Conservation (phyloP, 371 early-diverging fungal genomes). For the Mortierella sp. region DNA sequence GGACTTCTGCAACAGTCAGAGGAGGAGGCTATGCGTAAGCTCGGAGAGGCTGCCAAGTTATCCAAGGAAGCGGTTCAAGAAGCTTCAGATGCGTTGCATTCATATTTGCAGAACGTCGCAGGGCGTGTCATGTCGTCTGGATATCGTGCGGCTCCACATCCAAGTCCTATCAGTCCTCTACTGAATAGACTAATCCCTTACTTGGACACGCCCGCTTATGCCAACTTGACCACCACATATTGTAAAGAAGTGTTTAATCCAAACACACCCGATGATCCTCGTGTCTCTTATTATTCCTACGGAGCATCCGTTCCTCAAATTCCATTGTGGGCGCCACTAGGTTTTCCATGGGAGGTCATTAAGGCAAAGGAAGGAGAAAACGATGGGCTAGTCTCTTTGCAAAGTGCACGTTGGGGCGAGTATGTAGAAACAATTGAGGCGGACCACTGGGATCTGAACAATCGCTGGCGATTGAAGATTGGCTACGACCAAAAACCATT, state of each 20-base stretch:
- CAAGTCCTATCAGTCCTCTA: constrained; percentile 33
- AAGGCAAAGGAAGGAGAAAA: constrained; percentile 86
- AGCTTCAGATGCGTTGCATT: constrained; percentile 17
- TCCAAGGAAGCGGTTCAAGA: constrained; percentile 22
- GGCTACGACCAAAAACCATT: constrained; percentile 61
- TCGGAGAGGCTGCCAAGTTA: constrained; percentile 29
- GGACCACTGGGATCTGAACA: constrained; percentile 89
- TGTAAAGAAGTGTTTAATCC: constrained; percentile 87
- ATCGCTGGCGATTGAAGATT: constrained; percentile 61
- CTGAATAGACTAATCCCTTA: constrained; percentile 56
- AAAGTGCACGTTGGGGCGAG: constrained; percentile 88
- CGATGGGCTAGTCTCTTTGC: constrained; percentile 90
- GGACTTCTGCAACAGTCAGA: constrained; percentile 49
- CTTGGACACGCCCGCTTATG: constrained; percentile 90
- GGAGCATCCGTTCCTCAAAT: constrained; percentile 72
- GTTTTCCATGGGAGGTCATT: constrained; percentile 79
- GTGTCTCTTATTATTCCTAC: constrained; percentile 86
- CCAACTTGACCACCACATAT: constrained; percentile 89
- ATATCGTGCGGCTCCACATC: constrained; percentile 2
- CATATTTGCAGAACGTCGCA: neutral
- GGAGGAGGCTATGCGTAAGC: constrained; percentile 45
- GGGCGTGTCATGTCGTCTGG: constrained; percentile 17
- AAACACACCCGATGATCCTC: constrained; percentile 82
- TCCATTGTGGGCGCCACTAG: constrained; percentile 69
- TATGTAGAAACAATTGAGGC: constrained; percentile 84